Evolutionary conservation across 2,329 filamentous ascomycete genomes (phyloP), one percentile per base, ranked within the genome.

Genomic region (Lachnellula hyalina): DNA sequence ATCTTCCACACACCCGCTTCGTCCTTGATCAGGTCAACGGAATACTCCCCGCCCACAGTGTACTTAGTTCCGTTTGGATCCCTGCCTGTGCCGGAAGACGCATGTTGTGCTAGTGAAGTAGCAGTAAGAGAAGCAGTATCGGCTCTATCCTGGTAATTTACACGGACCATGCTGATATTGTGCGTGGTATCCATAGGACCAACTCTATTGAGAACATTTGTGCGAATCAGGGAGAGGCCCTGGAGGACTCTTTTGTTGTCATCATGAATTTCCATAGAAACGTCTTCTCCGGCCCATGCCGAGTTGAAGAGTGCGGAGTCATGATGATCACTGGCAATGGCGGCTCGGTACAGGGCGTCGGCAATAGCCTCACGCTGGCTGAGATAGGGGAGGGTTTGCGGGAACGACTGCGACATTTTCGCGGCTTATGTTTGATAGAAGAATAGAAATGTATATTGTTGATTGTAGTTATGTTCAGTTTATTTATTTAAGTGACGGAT

Each of bases 1-100:
- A 69, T 66, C 64, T 68, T 72, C 71, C 71, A 73, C 52, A 69
- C 23, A 9, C 64, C 66, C 32, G 65, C 65, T 17, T 60, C 58
- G 61, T 69, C 66, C 55, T 57, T 65, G 4, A 69, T 61, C 17
- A 71, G 34, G 51, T 71, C 68, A 12, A 69, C 21, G 17, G 41
- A 63, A 53, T 72, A 73, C 49, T 64, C 51, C 11, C 56, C 44
- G 5, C 66, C 69, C 15, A 53, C 63, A 52, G 68, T 41, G 17
- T 66, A 65, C 34, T 61, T 60, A 19, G 58, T 47, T 2, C 58
- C 60, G 48, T 53, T 64, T 8, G 61, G 52, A 14, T 67, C 57
- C 34, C 54, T 57, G 0, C 70, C 71, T 52, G 63, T 55, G 1
- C 66, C 67, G 4, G 52, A 28, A 1, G 58, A 60, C 48, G 53